phyloP scores from a whole-genome alignment of 2,329 filamentous ascomycete genomes.

The Diaporthe sp. region DNA sequence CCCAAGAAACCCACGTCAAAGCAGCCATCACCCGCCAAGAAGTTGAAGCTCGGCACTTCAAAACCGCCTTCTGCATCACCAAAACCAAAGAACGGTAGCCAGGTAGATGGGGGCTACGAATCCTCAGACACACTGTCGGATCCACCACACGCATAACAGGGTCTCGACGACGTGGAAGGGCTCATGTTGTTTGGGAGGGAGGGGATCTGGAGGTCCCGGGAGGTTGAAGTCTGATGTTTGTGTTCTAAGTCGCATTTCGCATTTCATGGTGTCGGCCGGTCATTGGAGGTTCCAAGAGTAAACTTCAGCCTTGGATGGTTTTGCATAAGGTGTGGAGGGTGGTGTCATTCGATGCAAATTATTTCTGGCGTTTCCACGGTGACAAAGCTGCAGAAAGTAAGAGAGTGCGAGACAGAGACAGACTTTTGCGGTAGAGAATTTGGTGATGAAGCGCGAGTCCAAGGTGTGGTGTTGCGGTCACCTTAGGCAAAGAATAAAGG shows the following conservation, averaged over 20 bases:
- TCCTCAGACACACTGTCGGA: conserved; percentile 69
- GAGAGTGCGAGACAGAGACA: neutral
- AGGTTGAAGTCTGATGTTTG: neutral
- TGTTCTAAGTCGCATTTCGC: conserved; percentile 27
- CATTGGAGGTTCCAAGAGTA: conserved; percentile 29
- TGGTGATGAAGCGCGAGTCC: neutral
- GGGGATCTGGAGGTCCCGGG: too few relatives aligned
- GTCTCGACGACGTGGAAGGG: neutral
- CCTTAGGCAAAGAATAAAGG: conserved; percentile 22
- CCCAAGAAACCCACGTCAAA: conserved; percentile 59
- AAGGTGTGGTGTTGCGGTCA: conserved; percentile 15
- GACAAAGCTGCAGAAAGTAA: neutral
- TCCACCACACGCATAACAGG: conserved; percentile 52
- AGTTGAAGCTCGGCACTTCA: conserved; percentile 55
- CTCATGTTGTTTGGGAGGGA: neutral
- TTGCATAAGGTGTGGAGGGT: conserved; percentile 31
- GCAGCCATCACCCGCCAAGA: conserved; percentile 58
- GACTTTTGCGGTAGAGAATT: neutral
- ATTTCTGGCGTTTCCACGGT: conserved; percentile 19
- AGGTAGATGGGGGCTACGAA: conserved; percentile 66
- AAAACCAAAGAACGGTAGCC: conserved; percentile 62
- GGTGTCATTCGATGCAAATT: conserved; percentile 30
- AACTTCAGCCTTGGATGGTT: conserved; percentile 26
- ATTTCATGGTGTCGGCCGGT: conserved; percentile 29
- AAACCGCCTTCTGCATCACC: conserved; percentile 64